Evolutionary conservation across 2,329 filamentous ascomycete species (phyloP).

Genomic region (Chaetomium olivaceum): DNA sequence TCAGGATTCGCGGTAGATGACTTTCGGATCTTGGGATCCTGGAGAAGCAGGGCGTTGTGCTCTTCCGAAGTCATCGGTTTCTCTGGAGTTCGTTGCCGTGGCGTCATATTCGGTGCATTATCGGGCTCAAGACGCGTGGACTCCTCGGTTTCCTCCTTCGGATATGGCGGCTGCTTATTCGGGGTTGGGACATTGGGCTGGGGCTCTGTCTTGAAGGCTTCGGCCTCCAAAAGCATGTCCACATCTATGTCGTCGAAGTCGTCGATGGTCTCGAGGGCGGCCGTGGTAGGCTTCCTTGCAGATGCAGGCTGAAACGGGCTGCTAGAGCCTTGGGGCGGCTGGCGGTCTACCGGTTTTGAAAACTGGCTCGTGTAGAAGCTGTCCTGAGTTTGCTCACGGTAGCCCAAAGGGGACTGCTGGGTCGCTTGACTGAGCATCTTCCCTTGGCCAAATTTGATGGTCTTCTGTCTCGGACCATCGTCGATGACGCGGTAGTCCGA

Average conservation of each 20-base stretch:
- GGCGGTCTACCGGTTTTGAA: slow-evolving; percentile 40
- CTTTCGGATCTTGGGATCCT: slow-evolving; percentile 82
- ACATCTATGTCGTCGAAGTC: slow-evolving; percentile 44
- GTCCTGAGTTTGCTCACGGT: slow-evolving; percentile 75
- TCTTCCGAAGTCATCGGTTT: slow-evolving; percentile 76
- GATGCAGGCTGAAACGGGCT: slow-evolving; percentile 30
- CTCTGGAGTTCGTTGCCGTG: slow-evolving; percentile 9
- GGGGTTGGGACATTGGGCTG: not conserved
- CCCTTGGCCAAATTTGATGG: slow-evolving; percentile 63
- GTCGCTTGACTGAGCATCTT: slow-evolving; percentile 67
- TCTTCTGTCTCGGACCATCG: slow-evolving; percentile 79
- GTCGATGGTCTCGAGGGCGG: slow-evolving; percentile 41
- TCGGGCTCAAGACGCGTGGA: not conserved
- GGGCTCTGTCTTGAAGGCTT: not conserved
- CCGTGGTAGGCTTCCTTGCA: slow-evolving; percentile 21
- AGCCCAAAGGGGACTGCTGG: slow-evolving; percentile 59
- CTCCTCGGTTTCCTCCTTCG: not conserved
- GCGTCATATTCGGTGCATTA: not conserved
- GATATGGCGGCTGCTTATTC: not conserved
- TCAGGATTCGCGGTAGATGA: slow-evolving; percentile 90
- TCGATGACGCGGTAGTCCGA: slow-evolving; percentile 79
- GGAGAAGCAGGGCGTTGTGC: slow-evolving; percentile 81
- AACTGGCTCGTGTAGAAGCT: slow-evolving; percentile 83
- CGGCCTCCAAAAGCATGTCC: slow-evolving; percentile 33
- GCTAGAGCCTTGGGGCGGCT: slow-evolving; percentile 33